Conservation (phyloP, 139 green algal genomes). For the Diplosphaera chodatii region DNA sequence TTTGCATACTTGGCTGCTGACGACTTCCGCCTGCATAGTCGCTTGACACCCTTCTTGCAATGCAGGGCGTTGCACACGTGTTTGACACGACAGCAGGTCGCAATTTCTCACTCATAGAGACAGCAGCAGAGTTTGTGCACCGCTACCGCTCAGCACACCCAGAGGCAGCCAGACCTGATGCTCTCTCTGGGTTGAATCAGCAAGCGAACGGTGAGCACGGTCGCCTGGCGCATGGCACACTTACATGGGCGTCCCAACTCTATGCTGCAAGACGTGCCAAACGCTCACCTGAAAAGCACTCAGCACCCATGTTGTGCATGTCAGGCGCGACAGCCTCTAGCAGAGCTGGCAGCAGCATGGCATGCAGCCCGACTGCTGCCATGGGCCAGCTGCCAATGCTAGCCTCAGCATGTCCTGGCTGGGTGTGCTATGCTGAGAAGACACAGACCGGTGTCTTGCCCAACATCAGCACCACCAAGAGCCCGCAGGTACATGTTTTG, state of each 20-base stretch:
- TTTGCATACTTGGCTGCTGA: too few relatives aligned
- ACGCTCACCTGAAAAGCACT: too few relatives aligned
- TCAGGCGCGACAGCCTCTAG: background rate
- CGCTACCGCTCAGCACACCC: constrained; percentile 27
- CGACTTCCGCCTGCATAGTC: too few relatives aligned
- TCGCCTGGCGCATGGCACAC: background rate
- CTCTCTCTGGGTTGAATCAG: background rate
- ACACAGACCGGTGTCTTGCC: constrained; percentile 84
- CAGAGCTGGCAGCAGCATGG: constrained; percentile 1
- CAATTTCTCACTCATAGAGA: constrained; percentile 77
- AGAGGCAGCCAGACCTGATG: background rate
- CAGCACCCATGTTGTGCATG: background rate
- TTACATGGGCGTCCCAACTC: too few relatives aligned
- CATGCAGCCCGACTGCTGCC: background rate
- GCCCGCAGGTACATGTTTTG: constrained; percentile 37
- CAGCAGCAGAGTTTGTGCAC: constrained; percentile 73
- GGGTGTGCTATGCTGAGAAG: constrained; percentile 99
- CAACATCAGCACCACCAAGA: constrained; percentile 78
- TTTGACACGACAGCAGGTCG: constrained; percentile 58
- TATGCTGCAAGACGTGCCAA: too few relatives aligned
- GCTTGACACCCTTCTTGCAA: too few relatives aligned
- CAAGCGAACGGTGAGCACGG: background rate
- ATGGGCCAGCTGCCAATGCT: constrained; percentile 67
- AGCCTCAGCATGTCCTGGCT: constrained; percentile 87
- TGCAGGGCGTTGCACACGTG: constrained; percentile 56